Evolutionary conservation across 2,329 filamentous ascomycete genomes (phyloP).

Genomic region (Aspergillus tubingensis): DNA sequence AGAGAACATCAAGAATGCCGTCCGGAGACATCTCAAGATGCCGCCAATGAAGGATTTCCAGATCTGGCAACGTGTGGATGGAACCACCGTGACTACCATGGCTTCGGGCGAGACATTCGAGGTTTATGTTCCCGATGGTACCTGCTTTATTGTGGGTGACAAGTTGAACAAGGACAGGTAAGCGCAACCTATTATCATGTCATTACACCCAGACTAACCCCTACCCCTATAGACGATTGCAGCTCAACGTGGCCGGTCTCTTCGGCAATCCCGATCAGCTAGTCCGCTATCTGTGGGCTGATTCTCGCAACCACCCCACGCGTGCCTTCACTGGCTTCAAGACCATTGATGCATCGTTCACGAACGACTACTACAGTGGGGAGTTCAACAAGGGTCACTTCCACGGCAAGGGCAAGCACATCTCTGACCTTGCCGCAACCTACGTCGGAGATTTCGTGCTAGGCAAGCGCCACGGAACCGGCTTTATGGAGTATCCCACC

Average conservation of each 20-base stretch:
- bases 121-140: slow-evolving; percentile 38
- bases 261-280: slow-evolving; percentile 43
- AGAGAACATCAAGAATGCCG: slow-evolving; percentile 42
- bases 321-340: slow-evolving; percentile 48
- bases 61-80: slow-evolving; percentile 47
- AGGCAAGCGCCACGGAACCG: slow-evolving; percentile 56
- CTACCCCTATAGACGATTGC: slow-evolving; percentile 29
- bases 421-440: slow-evolving; percentile 56
- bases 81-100: slow-evolving; percentile 36
- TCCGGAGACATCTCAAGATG: slow-evolving; percentile 43
- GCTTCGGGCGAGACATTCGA: slow-evolving; percentile 40
- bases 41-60: slow-evolving; percentile 43
- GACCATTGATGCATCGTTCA: slow-evolving; percentile 56
- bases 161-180: slow-evolving; percentile 41
- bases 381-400: slow-evolving; percentile 51
- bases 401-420: slow-evolving; percentile 58
- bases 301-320: slow-evolving; percentile 49
- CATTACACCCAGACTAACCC: not conserved
- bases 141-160: slow-evolving; percentile 46
- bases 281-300: slow-evolving; percentile 48
- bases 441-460: slow-evolving; percentile 59
- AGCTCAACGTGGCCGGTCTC: slow-evolving; percentile 35
- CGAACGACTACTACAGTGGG: slow-evolving; percentile 59
- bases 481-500: slow-evolving; percentile 59
- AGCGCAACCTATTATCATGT: slow-evolving; percentile 19